These are phyloP conservation scores for Besnoitia besnoiti DNA, from an alignment of 169 alveolate species.

Conservation along the genomic window DNA sequence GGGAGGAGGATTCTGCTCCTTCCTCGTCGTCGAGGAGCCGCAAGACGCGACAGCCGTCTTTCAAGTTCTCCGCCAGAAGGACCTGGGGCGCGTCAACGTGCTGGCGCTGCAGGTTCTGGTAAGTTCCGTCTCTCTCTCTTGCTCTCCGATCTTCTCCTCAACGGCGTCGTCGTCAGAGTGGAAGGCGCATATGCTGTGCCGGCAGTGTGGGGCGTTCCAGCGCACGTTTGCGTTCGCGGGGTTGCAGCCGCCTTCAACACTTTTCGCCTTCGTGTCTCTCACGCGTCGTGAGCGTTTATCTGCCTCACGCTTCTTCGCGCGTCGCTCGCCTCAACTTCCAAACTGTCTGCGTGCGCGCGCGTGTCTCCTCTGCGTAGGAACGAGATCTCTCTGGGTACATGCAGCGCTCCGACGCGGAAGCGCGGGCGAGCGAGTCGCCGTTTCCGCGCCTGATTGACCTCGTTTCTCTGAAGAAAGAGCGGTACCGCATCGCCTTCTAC, in stretches of 20 bases:
- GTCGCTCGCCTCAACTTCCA: not conserved
- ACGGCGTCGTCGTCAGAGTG: too few species aligned
- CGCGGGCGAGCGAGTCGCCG: not conserved
- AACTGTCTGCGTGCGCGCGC: not conserved
- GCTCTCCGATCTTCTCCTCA: not conserved
- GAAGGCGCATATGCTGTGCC: too few species aligned
- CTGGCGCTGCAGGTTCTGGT: constrained; percentile 52
- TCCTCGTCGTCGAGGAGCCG: constrained; percentile 56
- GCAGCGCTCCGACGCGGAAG: constrained; percentile 60
- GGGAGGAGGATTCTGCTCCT: constrained; percentile 48
- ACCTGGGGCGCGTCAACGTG: constrained; percentile 41
- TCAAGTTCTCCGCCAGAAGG: not conserved
- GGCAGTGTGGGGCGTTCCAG: too few species aligned
- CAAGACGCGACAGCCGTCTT: constrained; percentile 35
- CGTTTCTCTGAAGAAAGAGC: not conserved
- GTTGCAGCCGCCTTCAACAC: not conserved
- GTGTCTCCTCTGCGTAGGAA: not conserved
- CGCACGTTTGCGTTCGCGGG: not conserved
- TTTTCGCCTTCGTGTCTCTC: not conserved
- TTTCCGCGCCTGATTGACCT: constrained; percentile 44
- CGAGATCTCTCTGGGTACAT: not conserved
- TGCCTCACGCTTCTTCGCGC: not conserved
- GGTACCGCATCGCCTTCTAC: constrained; percentile 18
- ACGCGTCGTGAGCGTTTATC: not conserved
- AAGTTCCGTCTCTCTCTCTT: not conserved